Conservation (phyloP, 352 stramenopile genomes). For the Phytophthora agathidicida region DNA sequence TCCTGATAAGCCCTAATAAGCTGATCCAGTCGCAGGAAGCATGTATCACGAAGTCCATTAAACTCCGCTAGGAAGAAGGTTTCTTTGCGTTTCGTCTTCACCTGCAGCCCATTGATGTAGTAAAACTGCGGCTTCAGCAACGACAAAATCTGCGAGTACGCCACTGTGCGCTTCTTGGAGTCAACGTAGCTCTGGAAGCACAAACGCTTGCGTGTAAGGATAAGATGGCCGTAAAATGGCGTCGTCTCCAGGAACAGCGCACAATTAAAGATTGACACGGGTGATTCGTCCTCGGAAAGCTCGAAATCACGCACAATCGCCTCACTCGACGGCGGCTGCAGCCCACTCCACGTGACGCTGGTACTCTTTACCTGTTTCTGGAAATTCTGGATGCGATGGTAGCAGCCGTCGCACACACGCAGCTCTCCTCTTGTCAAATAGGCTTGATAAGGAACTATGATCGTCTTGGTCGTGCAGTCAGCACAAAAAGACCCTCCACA, state of each 20-base stretch:
- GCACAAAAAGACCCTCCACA: constrained; percentile 80
- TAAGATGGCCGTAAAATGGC: constrained; percentile 76
- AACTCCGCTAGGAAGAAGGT: constrained; percentile 85
- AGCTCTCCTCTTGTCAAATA: constrained; percentile 65
- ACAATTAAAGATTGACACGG: constrained; percentile 79
- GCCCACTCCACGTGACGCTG: constrained; percentile 69
- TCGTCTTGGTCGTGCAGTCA: constrained; percentile 57
- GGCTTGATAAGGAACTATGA: constrained; percentile 64
- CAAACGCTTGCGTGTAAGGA: constrained; percentile 70
- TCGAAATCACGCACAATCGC: constrained; percentile 51
- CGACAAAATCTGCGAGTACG: constrained; percentile 63
- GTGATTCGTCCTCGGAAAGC: constrained; percentile 45
- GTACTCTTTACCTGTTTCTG: constrained; percentile 65
- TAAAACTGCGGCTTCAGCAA: constrained; percentile 87
- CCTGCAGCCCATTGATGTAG: constrained; percentile 83
- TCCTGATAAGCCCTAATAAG: constrained; percentile 72
- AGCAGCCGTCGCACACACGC: constrained; percentile 80
- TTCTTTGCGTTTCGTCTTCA: constrained; percentile 69
- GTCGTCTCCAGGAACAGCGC: constrained; percentile 75
- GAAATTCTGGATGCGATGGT: constrained; percentile 73
- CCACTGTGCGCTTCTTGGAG: constrained; percentile 56
- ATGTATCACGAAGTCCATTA: constrained; percentile 75
- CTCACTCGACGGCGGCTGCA: constrained; percentile 42
- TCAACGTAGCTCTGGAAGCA: constrained; percentile 66
- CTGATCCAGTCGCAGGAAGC: constrained; percentile 73